These are phyloP conservation scores for Trichoderma asperelloides DNA, from an alignment of 495 filamentous ascomycete genomes.

Conservation along the genomic window DNA sequence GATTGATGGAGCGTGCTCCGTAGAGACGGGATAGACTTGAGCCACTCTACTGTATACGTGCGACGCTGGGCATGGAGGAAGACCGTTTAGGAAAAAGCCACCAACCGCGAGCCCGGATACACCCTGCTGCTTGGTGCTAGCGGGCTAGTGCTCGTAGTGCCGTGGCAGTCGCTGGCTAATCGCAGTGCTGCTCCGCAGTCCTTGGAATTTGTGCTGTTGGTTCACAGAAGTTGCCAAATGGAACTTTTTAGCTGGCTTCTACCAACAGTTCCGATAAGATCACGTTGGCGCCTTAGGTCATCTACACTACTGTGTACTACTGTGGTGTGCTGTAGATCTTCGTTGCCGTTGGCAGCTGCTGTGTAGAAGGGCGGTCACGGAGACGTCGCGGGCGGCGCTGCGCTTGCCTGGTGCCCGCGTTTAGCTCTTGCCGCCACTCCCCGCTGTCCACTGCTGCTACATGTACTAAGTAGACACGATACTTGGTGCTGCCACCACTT, in stretches of 20 bases:
- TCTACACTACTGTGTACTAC: background rate
- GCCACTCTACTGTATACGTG: background rate
- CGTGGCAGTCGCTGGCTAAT: background rate
- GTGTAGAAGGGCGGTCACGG: background rate
- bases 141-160: background rate
- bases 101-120: background rate
- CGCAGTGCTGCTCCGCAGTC: no score
- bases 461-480: no score
- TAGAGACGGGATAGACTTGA: background rate
- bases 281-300: background rate
- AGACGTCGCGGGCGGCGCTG: background rate
- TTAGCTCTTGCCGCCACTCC: slow-evolving; percentile 1
- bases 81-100: slow-evolving; percentile 5
- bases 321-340: background rate
- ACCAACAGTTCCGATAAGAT: background rate
- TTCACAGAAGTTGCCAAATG: background rate
- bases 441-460: background rate
- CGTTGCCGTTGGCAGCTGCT: background rate
- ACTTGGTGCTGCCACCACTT: no score
- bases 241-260: background rate
- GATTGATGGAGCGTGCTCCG: background rate
- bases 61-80: background rate
- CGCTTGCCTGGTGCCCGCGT: slow-evolving; percentile 1
- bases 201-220: background rate
- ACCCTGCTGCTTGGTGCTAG: background rate